These are phyloP conservation scores for Fusarium staphyleae DNA, from an alignment of 2,329 filamentous ascomycete genomes.

Conservation along the genomic window DNA sequence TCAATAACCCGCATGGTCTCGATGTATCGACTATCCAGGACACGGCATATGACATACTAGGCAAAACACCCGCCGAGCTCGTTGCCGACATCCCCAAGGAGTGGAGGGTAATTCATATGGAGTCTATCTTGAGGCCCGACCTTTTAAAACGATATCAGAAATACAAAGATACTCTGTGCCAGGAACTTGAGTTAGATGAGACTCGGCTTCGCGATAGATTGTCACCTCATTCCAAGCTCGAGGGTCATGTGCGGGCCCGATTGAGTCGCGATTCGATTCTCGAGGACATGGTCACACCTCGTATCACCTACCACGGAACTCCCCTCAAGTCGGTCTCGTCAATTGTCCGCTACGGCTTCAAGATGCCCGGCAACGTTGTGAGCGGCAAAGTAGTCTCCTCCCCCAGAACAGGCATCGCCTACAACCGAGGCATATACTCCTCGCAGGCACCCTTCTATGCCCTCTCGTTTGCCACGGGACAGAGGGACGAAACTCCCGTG, in stretches of 20 bases:
- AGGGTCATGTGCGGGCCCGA: neutral
- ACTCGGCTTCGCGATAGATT: slow-evolving; percentile 14
- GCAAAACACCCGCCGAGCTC: slow-evolving; percentile 12
- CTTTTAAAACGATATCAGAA: slow-evolving; percentile 43
- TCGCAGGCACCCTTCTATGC: slow-evolving; percentile 51
- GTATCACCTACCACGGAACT: slow-evolving; percentile 53
- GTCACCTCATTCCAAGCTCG: slow-evolving; percentile 24
- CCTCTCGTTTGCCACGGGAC: slow-evolving; percentile 45
- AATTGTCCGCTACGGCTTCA: slow-evolving; percentile 54
- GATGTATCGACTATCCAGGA: slow-evolving; percentile 31
- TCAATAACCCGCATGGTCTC: slow-evolving; percentile 28
- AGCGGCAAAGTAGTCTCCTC: slow-evolving; percentile 16
- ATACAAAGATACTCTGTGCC: slow-evolving; percentile 39
- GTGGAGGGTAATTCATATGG: slow-evolving; percentile 48
- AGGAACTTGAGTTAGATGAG: slow-evolving; percentile 24
- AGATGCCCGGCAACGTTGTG: slow-evolving; percentile 45
- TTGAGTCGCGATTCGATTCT: slow-evolving; percentile 43
- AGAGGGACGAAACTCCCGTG: slow-evolving; percentile 40
- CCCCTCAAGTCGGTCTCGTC: slow-evolving; percentile 46
- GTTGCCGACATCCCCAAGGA: slow-evolving; percentile 5
- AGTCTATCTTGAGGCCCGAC: slow-evolving; percentile 48
- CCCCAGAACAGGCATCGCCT: slow-evolving; percentile 46
- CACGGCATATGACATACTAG: slow-evolving; percentile 21
- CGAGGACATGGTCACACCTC: slow-evolving; percentile 46
- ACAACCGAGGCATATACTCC: slow-evolving; percentile 53